A percentile compares a stretch with the other conserved stretches of the same genome.
phyloP scores from a whole-genome alignment of 345 rosid genomes.

The Ceriops decandra region DNA sequence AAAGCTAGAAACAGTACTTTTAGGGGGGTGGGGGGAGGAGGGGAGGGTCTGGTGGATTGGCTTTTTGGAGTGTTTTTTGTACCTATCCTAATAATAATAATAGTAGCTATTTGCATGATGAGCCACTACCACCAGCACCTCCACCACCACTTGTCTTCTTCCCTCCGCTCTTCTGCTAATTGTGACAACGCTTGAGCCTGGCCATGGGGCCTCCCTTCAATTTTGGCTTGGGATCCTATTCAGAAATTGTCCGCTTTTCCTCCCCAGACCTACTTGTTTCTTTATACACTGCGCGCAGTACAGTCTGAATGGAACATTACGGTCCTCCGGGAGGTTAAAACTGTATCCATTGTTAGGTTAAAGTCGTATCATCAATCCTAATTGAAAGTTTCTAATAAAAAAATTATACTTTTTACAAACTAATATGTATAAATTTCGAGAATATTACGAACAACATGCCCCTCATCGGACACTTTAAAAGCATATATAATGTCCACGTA shows the following conservation, averaged over 20 bases:
- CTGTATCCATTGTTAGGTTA: too few relatives aligned
- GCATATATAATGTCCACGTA: too few relatives aligned
- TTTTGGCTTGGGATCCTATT: neutral
- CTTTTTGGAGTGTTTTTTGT: neutral
- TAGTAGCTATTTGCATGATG: neutral
- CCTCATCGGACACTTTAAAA: too few relatives aligned
- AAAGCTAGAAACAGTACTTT: neutral
- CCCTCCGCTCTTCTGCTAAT: neutral
- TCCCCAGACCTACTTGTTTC: neutral
- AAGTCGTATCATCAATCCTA: too few relatives aligned
- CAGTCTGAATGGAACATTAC: too few relatives aligned
- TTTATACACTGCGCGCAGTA: neutral
- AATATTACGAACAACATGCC: too few relatives aligned
- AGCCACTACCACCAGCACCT: neutral
- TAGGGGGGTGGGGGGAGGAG: too few relatives aligned
- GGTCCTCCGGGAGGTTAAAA: too few relatives aligned
- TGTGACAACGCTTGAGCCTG: neutral
- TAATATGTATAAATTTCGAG: too few relatives aligned
- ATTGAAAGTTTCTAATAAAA: too few relatives aligned
- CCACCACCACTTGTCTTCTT: conserved; percentile 7
- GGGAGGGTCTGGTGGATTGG: neutral
- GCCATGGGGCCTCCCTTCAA: conserved; percentile 1
- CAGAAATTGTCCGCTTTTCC: neutral
- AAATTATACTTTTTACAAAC: too few relatives aligned
- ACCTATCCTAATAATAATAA: neutral